Conservation (phyloP, 345 rosid genomes). For the Camelina neglecta region DNA sequence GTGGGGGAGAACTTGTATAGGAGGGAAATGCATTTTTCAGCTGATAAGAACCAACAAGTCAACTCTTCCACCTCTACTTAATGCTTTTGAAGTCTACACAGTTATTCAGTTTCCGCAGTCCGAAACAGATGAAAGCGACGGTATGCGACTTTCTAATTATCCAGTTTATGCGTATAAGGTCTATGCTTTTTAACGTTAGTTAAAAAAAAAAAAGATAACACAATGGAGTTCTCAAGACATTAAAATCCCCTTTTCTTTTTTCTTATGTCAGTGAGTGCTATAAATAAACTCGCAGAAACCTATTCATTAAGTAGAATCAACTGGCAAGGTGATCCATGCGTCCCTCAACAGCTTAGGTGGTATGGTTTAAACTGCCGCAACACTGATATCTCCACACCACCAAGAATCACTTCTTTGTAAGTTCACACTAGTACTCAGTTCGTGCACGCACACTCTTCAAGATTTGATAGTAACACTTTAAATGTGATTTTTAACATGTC, state of each 20-base stretch:
- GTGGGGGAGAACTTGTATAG: not conserved
- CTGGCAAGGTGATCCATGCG: constrained; percentile 39
- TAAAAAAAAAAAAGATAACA: too few species aligned
- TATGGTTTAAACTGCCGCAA: not conserved
- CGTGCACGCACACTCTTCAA: not conserved
- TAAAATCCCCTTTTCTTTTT: too few species aligned
- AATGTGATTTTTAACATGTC: too few species aligned
- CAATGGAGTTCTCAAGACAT: too few species aligned
- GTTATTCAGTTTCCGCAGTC: constrained; percentile 34
- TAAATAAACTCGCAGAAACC: not conserved
- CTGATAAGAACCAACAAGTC: constrained; percentile 34
- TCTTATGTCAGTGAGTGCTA: not conserved
- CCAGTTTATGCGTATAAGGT: too few species aligned
- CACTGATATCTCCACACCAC: not conserved
- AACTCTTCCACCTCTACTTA: constrained; percentile 43
- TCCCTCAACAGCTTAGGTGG: constrained; percentile 15
- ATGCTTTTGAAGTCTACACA: constrained; percentile 28
- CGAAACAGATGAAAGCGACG: constrained; percentile 29
- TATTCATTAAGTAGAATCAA: not conserved
- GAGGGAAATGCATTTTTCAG: constrained; percentile 23
- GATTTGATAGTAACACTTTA: not conserved
- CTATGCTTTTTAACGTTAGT: too few species aligned
- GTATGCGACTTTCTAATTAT: constrained; percentile 6
- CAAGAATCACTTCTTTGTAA: constrained; percentile 33
- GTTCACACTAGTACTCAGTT: not conserved